Evolutionary conservation across 495 filamentous ascomycete genomes (phyloP).

Genomic region (Daldinia loculata): DNA sequence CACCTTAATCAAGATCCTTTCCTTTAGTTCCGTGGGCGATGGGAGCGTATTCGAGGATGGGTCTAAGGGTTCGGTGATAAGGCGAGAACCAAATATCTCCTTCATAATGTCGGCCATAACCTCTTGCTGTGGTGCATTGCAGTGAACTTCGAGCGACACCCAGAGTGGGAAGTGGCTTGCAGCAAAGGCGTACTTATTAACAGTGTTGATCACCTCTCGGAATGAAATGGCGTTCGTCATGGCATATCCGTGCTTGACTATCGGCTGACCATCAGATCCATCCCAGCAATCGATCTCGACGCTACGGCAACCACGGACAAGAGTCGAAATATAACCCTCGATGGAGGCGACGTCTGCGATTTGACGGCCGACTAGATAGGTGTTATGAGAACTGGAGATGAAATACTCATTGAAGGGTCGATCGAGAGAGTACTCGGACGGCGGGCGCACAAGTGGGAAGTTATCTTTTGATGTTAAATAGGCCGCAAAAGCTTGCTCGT

Average conservation of each 20-base stretch:
- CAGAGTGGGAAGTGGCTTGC: slow-evolving; percentile 85
- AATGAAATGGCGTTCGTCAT: slow-evolving; percentile 88
- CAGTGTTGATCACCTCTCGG: slow-evolving; percentile 86
- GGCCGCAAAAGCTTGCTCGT: slow-evolving; percentile 73
- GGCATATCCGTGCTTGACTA: slow-evolving; percentile 90
- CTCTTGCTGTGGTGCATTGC: slow-evolving; percentile 80
- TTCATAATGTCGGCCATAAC: slow-evolving; percentile 93
- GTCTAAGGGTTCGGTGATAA: slow-evolving; percentile 77
- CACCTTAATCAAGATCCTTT: slow-evolving; percentile 91
- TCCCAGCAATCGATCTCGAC: slow-evolving; percentile 99
- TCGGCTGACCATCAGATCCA: slow-evolving; percentile 82
- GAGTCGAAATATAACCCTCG: slow-evolving; percentile 91
- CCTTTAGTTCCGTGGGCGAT: slow-evolving; percentile 82
- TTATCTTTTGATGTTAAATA: slow-evolving; percentile 82
- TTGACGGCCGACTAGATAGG: slow-evolving; percentile 91
- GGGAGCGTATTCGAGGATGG: slow-evolving; percentile 73
- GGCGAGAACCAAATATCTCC: slow-evolving; percentile 76
- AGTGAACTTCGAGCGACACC: slow-evolving; percentile 95
- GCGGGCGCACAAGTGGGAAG: slow-evolving; percentile 64
- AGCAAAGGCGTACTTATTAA: slow-evolving; percentile 90
- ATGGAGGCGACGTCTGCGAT: slow-evolving; percentile 88
- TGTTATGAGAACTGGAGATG: slow-evolving; percentile 98
- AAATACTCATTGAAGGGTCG: slow-evolving; percentile 96
- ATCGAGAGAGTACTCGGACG: slow-evolving; percentile 69
- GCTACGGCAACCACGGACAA: slow-evolving; percentile 89